Percentiles rank a stretch among this genome's conserved stretches.
Evolutionary conservation across 2,329 filamentous ascomycete species (phyloP).

Genomic region (Cladosporium sp.): DNA sequence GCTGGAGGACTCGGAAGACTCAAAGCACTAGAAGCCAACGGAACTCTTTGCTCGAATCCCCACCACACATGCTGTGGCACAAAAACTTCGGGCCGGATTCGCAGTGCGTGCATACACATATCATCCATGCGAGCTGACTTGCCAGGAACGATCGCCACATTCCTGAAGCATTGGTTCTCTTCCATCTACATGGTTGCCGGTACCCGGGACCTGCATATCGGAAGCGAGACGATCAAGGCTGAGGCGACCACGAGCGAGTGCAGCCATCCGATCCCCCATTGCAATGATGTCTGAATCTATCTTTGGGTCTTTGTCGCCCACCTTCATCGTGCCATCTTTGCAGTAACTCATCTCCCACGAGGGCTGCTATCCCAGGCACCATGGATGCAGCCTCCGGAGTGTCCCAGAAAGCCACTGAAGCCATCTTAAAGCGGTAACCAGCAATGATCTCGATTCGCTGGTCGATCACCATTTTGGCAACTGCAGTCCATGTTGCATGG

Average conservation of each 20-base stretch:
- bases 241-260: conserved; percentile 9
- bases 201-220: not conserved
- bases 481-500: not conserved
- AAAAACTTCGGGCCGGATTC: not conserved
- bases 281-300: conserved; percentile 2
- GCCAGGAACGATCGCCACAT: not conserved
- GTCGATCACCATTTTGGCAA: not conserved
- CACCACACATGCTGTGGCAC: not conserved
- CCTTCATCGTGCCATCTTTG: not conserved
- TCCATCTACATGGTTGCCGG: conserved; percentile 1
- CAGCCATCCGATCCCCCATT: conserved; percentile 4
- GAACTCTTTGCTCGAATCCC: not conserved
- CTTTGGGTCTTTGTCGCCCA: not conserved
- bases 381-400: too few relatives aligned
- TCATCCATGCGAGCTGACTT: not conserved
- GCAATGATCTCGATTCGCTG: not conserved
- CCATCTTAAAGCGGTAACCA: too few relatives aligned
- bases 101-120: not conserved
- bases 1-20: not conserved
- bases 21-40: not conserved
- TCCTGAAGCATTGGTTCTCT: not conserved
- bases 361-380: too few relatives aligned
- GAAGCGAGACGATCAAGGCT: not conserved
- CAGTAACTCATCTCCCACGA: not conserved
- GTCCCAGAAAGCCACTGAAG: too few relatives aligned